A percentile compares a stretch with the other conserved stretches of the same genome.
Evolutionary conservation across 2,329 filamentous ascomycete genomes (phyloP).

Genomic region (Neospermospora avenae): DNA sequence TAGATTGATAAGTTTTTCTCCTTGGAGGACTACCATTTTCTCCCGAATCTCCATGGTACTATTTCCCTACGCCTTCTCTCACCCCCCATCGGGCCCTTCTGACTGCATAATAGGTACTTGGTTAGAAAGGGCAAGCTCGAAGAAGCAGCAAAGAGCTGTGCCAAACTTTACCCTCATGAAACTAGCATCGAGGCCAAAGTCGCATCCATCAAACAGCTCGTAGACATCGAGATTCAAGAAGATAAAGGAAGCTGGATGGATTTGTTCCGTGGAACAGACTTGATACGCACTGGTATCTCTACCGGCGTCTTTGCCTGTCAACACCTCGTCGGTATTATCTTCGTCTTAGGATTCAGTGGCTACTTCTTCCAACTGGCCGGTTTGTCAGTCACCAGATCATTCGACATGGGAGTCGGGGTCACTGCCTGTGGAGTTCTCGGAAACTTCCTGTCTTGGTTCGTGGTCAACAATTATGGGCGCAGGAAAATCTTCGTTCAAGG

Average conservation of each 20-base stretch:
- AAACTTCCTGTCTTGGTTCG: constrained; percentile 37
- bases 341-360: constrained; percentile 42
- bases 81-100: no score
- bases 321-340: constrained; percentile 24
- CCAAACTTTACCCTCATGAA: constrained; percentile 26
- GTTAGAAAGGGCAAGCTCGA: constrained; percentile 43
- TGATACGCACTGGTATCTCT: constrained; percentile 24
- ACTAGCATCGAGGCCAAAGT: constrained; percentile 11
- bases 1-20: constrained; percentile 46
- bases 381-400: constrained; percentile 44
- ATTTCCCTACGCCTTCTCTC: no score
- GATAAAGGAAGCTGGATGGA: constrained; percentile 27
- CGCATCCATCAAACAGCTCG: constrained; percentile 17
- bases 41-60: constrained; percentile 47
- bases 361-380: constrained; percentile 50
- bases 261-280: constrained; percentile 25
- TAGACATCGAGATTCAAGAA: constrained; percentile 47
- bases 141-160: constrained; percentile 45
- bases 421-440: constrained; percentile 38
- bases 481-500: constrained; percentile 39
- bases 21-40: constrained; percentile 46
- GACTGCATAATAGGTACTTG: no score
- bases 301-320: constrained; percentile 20
- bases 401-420: constrained; percentile 49
- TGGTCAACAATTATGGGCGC: constrained; percentile 65